Evolutionary conservation across 345 rosid species (phyloP).

Genomic region (Psidium friedrichsthalianum): DNA sequence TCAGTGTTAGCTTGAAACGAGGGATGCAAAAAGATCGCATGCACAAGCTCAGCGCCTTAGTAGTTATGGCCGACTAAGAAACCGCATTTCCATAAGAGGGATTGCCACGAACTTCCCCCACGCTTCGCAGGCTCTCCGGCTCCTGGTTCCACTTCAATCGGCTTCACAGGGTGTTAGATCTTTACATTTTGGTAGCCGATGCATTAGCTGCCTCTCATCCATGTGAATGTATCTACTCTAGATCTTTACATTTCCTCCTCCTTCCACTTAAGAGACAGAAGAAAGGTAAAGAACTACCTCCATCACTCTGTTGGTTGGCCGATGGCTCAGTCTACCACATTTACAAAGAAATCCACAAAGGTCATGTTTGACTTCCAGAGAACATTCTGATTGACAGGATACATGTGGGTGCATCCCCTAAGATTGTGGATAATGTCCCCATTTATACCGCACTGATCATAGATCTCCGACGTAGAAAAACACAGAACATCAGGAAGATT

Average conservation of each 20-base stretch:
- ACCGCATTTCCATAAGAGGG: not conserved
- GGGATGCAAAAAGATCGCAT: not conserved
- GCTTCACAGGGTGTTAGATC: not conserved
- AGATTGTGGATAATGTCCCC: not conserved
- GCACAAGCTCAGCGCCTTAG: not conserved
- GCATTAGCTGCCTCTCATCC: not conserved
- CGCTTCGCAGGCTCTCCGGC: not conserved
- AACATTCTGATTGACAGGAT: not conserved
- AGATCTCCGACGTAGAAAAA: not conserved
- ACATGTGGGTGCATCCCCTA: not conserved
- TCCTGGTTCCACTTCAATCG: not conserved
- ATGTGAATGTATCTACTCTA: not conserved
- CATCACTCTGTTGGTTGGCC: not conserved
- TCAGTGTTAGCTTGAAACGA: not conserved
- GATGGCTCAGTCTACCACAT: not conserved
- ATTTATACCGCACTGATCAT: not conserved
- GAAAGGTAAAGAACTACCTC: not conserved
- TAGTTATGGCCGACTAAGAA: not conserved
- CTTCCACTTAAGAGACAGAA: not conserved
- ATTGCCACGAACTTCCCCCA: not conserved
- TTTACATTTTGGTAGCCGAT: not conserved
- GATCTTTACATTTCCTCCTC: not conserved
- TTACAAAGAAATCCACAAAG: not conserved
- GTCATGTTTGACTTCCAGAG: not conserved
- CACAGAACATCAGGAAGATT: not conserved